Percentiles rank a stretch among this genome's conserved stretches.
Conservation (phyloP, 2,329 filamentous ascomycete species). For the Torrubiellomyces zombiae region DNA sequence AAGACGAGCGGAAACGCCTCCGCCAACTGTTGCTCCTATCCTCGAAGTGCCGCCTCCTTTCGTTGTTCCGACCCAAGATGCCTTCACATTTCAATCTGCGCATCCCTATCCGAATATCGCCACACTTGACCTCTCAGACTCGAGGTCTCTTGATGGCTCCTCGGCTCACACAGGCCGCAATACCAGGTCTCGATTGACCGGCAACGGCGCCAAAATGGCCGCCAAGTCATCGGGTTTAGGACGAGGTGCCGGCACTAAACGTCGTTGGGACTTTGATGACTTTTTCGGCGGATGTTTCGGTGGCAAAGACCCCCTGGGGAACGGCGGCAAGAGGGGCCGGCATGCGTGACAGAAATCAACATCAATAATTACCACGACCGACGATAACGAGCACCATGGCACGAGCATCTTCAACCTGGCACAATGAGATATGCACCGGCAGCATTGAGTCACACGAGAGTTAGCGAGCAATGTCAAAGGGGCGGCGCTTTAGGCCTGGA, state of each 20-base stretch:
- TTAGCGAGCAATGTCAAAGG: no score
- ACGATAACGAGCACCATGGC: constrained; percentile 3
- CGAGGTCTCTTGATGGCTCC: constrained; percentile 21
- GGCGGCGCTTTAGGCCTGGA: no score
- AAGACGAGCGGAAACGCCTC: constrained; percentile 11
- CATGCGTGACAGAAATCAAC: no score
- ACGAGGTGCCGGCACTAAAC: constrained; percentile 52
- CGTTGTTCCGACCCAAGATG: constrained; percentile 37
- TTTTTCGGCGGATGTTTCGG: constrained; percentile 55
- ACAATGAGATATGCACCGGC: no score
- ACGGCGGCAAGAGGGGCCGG: constrained; percentile 31
- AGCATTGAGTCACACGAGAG: no score
- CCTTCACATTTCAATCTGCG: constrained; percentile 54
- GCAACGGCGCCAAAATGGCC: constrained; percentile 9
- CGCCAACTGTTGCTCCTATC: constrained; percentile 10
- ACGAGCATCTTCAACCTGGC: constrained; percentile 2
- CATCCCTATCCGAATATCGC: constrained; percentile 44
- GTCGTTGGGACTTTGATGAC: constrained; percentile 56
- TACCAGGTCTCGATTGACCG: constrained; percentile 14
- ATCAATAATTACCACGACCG: constrained; percentile 5
- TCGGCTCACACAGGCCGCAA: constrained; percentile 11
- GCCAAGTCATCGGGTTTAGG: constrained; percentile 26
- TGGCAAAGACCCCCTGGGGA: constrained; percentile 42
- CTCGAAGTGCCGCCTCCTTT: constrained; percentile 20
- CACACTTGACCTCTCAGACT: constrained; percentile 42